Percentiles rank a stretch among this genome's conserved stretches.
phyloP scores from a whole-genome alignment of 768 basidiomycete species.

The Termitomyces sp. region DNA sequence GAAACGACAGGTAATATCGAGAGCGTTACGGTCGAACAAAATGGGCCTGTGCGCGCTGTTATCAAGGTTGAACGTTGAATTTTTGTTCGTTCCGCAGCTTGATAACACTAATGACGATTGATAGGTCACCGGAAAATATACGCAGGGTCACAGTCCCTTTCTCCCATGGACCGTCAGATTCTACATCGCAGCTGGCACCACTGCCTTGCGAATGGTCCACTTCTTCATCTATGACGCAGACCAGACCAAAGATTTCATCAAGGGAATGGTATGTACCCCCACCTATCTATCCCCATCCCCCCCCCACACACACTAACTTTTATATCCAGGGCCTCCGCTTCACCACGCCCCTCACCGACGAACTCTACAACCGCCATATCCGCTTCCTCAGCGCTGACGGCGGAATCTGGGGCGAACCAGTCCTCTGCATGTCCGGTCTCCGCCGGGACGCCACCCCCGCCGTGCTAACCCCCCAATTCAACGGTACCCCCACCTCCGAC shows the following conservation, averaged over 20 bases:
- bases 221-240: constrained; percentile 38
- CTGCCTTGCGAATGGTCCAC: constrained; percentile 28
- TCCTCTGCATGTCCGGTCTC: constrained; percentile 33
- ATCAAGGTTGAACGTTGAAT: constrained; percentile 30
- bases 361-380: constrained; percentile 32
- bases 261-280: constrained; percentile 23
- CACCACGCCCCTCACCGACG: constrained; percentile 29
- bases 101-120: not conserved
- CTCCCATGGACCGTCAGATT: constrained; percentile 34
- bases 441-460: constrained; percentile 34
- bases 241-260: constrained; percentile 35
- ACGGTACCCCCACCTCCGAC: constrained; percentile 28
- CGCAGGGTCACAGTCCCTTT: constrained; percentile 28
- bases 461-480: constrained; percentile 32
- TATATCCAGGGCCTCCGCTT: constrained; percentile 34
- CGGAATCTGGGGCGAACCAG: constrained; percentile 35
- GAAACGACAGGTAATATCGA: constrained; percentile 24
- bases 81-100: too few relatives aligned
- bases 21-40: constrained; percentile 29
- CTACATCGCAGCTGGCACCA: constrained; percentile 31
- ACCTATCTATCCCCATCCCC: not conserved
- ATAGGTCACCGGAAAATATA: constrained; percentile 33
- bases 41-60: constrained; percentile 33
- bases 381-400: constrained; percentile 29
- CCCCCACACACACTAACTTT: too few relatives aligned